Evolutionary conservation across 257 asterid genomes (phyloP).

Genomic region (Sherardia arvensis): DNA sequence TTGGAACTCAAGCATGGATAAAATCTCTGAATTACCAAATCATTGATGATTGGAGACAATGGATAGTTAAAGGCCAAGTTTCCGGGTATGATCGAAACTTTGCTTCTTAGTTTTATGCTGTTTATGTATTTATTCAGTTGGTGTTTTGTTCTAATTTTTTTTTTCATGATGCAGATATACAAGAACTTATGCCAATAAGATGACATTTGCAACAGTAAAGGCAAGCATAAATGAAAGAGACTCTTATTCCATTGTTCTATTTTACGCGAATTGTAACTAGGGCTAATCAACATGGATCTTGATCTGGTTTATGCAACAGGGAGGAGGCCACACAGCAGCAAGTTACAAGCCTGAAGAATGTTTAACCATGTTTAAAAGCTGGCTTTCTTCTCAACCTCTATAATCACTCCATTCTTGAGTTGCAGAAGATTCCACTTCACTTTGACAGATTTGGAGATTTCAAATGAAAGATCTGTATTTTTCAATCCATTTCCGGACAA

Average conservation of each 20-base stretch:
- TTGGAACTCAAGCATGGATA: constrained; percentile 27
- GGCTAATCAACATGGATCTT: not conserved
- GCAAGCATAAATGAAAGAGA: constrained; percentile 5
- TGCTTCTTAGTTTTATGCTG: too few species aligned
- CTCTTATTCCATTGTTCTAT: not conserved
- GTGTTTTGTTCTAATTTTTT: too few species aligned
- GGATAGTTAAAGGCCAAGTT: constrained; percentile 27
- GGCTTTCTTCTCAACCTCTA: constrained; percentile 21
- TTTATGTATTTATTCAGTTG: too few species aligned
- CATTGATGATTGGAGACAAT: constrained; percentile 28
- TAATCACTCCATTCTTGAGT: too few species aligned
- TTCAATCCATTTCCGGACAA: too few species aligned
- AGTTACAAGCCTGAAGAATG: constrained; percentile 25
- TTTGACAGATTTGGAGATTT: too few species aligned
- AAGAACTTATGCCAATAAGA: constrained; percentile 22
- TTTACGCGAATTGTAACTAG: too few species aligned
- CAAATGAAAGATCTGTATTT: too few species aligned
- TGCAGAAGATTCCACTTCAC: too few species aligned
- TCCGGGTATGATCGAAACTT: too few species aligned
- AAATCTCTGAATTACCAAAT: constrained; percentile 21
- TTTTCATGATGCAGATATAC: constrained; percentile 26
- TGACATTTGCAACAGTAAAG: constrained; percentile 31
- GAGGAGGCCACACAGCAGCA: constrained; percentile 32
- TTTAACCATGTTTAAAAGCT: constrained; percentile 20
- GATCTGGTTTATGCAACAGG: constrained; percentile 8